These are phyloP conservation scores for Heliocybe sulcata DNA, from an alignment of 1,284 basidiomycete species.

Conservation along the genomic window DNA sequence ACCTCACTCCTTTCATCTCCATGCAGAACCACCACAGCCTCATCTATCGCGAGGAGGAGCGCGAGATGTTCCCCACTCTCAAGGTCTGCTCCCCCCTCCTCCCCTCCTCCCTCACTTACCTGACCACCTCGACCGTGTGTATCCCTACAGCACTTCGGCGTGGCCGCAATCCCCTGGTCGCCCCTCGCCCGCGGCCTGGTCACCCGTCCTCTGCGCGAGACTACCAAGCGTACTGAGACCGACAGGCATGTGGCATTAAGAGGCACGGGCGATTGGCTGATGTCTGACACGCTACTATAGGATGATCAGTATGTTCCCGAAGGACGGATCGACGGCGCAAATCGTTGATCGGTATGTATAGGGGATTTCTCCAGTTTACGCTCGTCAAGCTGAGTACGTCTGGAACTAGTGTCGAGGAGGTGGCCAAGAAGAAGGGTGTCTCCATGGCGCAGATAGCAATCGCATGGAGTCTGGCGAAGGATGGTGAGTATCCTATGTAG, in stretches of 20 bases:
- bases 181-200: constrained; percentile 19
- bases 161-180: constrained; percentile 18
- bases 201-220: constrained; percentile 9
- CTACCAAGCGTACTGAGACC: constrained; percentile 8
- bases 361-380: background rate
- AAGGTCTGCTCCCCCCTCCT: constrained; percentile 23
- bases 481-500: constrained; percentile 17
- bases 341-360: constrained; percentile 25
- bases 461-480: constrained; percentile 41
- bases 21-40: constrained; percentile 65
- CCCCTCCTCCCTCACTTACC: constrained; percentile 4
- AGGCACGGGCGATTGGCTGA: too few relatives aligned
- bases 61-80: constrained; percentile 59
- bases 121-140: background rate
- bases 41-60: constrained; percentile 60
- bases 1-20: constrained; percentile 57
- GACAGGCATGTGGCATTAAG: constrained; percentile 3
- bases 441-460: constrained; percentile 52
- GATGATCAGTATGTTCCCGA: background rate
- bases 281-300: background rate
- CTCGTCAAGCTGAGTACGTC: background rate
- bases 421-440: constrained; percentile 42
- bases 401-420: constrained; percentile 33
- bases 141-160: constrained; percentile 8
- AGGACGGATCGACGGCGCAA: constrained; percentile 8